Percentiles rank a stretch among this genome's conserved stretches.
Evolutionary conservation across 1,284 basidiomycete genomes (phyloP).

Genomic region (Ceratobasidium sp.): DNA sequence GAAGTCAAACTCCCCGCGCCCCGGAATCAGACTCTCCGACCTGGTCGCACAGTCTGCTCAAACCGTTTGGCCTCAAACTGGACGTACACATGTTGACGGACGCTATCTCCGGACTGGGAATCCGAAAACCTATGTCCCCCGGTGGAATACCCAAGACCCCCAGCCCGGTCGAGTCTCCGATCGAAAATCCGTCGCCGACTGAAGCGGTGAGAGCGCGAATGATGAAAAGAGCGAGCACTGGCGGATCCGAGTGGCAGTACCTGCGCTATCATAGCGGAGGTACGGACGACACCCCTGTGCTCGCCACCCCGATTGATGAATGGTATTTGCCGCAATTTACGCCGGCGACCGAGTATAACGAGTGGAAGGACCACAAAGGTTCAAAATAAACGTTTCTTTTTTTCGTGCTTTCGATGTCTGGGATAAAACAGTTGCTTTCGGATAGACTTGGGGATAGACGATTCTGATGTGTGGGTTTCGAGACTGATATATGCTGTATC

Average conservation of each 20-base stretch:
- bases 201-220: not conserved
- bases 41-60: constrained; percentile 36
- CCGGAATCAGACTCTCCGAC: constrained; percentile 31
- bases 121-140: constrained; percentile 31
- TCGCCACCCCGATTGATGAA: constrained; percentile 43
- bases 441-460: constrained; percentile 16
- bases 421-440: not conserved
- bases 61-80: constrained; percentile 29
- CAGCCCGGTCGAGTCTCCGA: constrained; percentile 26
- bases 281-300: constrained; percentile 38
- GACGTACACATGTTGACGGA: constrained; percentile 40
- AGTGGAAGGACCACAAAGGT: not conserved
- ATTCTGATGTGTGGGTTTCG: not conserved
- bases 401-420: not conserved
- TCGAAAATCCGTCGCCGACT: not conserved
- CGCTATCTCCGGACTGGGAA: constrained; percentile 33
- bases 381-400: not conserved
- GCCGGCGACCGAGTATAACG: constrained; percentile 18
- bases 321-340: constrained; percentile 44
- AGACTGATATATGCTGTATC: constrained; percentile 36
- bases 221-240: constrained; percentile 2
- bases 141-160: not conserved
- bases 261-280: constrained; percentile 33
- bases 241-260: constrained; percentile 38
- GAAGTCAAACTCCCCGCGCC: constrained; percentile 23